phyloP scores from a whole-genome alignment of 805 yeast species.

The Millerago galiae region DNA sequence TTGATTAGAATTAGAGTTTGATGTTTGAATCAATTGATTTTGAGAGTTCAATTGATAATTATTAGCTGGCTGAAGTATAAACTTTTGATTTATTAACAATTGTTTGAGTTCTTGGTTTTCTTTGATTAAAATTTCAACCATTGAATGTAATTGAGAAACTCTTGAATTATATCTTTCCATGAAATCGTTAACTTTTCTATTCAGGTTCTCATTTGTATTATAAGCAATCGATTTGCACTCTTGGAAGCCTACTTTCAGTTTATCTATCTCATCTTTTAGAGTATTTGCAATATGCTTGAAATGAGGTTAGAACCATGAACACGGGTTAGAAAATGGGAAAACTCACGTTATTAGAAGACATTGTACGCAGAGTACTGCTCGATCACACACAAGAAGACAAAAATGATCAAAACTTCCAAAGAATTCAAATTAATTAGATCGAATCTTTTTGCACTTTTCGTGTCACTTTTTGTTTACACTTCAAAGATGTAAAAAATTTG shows the following conservation, averaged over 20 bases:
- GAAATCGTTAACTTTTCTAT: conserved; percentile 18
- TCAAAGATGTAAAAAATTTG: conserved; percentile 7
- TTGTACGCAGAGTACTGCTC: not conserved
- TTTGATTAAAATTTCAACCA: conserved; percentile 20
- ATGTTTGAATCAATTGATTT: conserved; percentile 12
- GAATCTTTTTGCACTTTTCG: not conserved
- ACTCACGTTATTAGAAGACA: conserved; percentile 7
- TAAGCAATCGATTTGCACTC: conserved; percentile 17
- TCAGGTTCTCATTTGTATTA: conserved; percentile 16
- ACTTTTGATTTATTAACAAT: conserved; percentile 18
- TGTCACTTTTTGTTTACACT: conserved; percentile 5
- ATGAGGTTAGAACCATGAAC: not conserved
- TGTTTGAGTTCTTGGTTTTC: conserved; percentile 23
- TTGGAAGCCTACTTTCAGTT: conserved; percentile 17
- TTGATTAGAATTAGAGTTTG: conserved; percentile 17
- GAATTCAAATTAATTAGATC: too few species aligned
- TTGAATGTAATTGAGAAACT: conserved; percentile 16
- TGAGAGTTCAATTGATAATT: conserved; percentile 22
- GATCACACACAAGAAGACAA: too few species aligned
- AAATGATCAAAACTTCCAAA: not conserved
- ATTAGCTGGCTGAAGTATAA: conserved; percentile 25
- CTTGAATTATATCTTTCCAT: conserved; percentile 19
- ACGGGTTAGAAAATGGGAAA: not conserved
- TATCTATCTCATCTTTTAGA: conserved; percentile 20
- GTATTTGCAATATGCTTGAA: conserved; percentile 3